These are phyloP conservation scores for Monosporascus sp. DNA, from an alignment of 2,329 filamentous ascomycete species.

Conservation along the genomic window DNA sequence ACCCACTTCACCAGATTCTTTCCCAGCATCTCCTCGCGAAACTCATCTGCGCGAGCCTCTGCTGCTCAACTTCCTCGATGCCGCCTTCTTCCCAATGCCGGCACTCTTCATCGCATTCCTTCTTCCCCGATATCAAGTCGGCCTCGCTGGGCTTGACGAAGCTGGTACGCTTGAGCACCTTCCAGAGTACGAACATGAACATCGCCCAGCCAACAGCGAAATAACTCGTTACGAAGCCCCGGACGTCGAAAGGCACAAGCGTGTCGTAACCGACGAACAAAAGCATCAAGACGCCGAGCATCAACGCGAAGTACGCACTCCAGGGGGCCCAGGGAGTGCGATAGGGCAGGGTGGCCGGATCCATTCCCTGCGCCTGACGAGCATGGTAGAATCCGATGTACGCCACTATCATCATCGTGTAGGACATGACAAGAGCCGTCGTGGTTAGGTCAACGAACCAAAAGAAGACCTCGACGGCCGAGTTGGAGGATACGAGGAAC, in stretches of 20 bases:
- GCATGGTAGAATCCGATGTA: constrained; percentile 47
- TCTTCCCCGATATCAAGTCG: constrained; percentile 57
- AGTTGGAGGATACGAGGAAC: constrained; percentile 33
- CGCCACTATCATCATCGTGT: constrained; percentile 38
- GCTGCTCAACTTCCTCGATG: constrained; percentile 38
- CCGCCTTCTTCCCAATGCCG: constrained; percentile 38
- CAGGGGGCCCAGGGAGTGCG: constrained; percentile 45
- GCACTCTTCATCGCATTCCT: constrained; percentile 57
- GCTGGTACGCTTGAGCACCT: constrained; percentile 57
- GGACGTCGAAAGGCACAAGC: constrained; percentile 44
- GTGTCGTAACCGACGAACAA: constrained; percentile 52
- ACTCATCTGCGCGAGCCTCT: constrained; percentile 29
- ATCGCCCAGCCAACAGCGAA: constrained; percentile 48
- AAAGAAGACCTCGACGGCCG: constrained; percentile 30
- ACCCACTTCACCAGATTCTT: constrained; percentile 29
- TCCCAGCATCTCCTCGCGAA: constrained; percentile 32
- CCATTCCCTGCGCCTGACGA: constrained; percentile 44
- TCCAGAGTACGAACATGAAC: constrained; percentile 60
- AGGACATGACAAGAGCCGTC: constrained; percentile 36
- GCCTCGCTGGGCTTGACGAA: constrained; percentile 49
- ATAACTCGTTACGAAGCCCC: constrained; percentile 48
- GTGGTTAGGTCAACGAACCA: constrained; percentile 39
- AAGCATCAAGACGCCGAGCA: constrained; percentile 41
- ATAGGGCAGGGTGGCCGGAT: constrained; percentile 44
- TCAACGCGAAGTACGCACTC: constrained; percentile 42